Base-by-base conservation (phyloP, 2,329 filamentous ascomycete species). In the Nigrospora sphaerica region DNA sequence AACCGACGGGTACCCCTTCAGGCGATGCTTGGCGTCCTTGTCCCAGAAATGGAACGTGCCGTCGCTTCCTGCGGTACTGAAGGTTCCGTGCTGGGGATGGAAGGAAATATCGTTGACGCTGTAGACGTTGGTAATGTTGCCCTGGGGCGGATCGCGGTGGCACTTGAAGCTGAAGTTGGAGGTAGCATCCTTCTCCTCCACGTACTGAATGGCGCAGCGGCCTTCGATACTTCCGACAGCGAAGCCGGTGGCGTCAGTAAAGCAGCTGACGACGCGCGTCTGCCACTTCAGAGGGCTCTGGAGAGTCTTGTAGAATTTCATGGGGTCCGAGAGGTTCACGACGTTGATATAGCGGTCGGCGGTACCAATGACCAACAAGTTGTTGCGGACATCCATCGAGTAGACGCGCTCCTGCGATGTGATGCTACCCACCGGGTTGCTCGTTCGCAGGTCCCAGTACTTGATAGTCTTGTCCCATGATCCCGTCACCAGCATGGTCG, bases 131-230 rank as follows among this genome's bases (percentile, higher is more conserved):
- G 87, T 88, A 53, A 85, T 73, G 67, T 89, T 91, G 60, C 80
- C 80, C 47, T 81, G 71, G 1, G 86, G 81, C 6, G 81, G 80
- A 58, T 95, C 88, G 49, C 93, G 90, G 67, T 98, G 93, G 69
- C 93, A 98, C 70, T 97, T 97, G 82, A 98, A 98, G 37, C 89
- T 95, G 75, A 98, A 98, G 73, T 98, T 97, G 61, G 85, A 86
- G 59, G 83, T 85, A 54, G 86, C 73, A 63, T 98, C 90, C 68
- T 96, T 96, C 38, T 98, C 93, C 60, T 98, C 92, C 33, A 96
- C 89, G 59, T 98, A 97, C 64, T 98, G 93, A 53, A 98, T 98
- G 2, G 93, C 93, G 65, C 93, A 98, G 46, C 93, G 86, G 31
- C 93, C 88, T 66, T 98, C 93, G 58, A 98, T 95, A 62, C 88